Evolutionary conservation across 108 stramenopile species (phyloP).

Genomic region (Cyclostephanos tholiformis): DNA sequence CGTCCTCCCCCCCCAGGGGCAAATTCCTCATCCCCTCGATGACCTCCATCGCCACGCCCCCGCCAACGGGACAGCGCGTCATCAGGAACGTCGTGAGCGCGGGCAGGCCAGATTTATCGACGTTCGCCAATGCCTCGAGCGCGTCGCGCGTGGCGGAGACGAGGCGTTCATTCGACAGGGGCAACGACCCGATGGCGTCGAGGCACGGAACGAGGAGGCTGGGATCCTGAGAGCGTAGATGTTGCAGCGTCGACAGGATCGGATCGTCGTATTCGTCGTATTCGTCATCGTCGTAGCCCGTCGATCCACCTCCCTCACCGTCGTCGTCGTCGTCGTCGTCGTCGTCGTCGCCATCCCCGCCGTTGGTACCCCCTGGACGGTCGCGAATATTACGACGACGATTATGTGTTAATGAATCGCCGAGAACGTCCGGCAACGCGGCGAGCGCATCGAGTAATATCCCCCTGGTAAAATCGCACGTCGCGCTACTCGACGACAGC

Average conservation of each 20-base stretch:
- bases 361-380: too few relatives aligned
- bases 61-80: conserved; percentile 37
- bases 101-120: conserved; percentile 48
- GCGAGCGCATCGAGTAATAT: conserved; percentile 48
- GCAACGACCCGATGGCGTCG: conserved; percentile 53
- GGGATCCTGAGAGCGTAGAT: conserved; percentile 41
- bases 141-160: conserved; percentile 35
- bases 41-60: conserved; percentile 30
- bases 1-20: conserved; percentile 23
- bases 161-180: conserved; percentile 25
- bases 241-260: conserved; percentile 37
- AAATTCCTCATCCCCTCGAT: conserved; percentile 49
- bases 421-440: conserved; percentile 47
- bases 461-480: conserved; percentile 17
- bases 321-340: neutral
- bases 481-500: conserved; percentile 19
- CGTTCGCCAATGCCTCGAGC: conserved; percentile 41
- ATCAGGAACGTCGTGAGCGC: conserved; percentile 50
- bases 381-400: neutral
- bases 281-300: too few relatives aligned
- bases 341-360: neutral
- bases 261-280: neutral
- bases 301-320: neutral
- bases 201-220: conserved; percentile 51
- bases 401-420: conserved; percentile 14